phyloP scores from a whole-genome alignment of 2,329 filamentous ascomycete genomes.

The Macrophomina phaseolina region DNA sequence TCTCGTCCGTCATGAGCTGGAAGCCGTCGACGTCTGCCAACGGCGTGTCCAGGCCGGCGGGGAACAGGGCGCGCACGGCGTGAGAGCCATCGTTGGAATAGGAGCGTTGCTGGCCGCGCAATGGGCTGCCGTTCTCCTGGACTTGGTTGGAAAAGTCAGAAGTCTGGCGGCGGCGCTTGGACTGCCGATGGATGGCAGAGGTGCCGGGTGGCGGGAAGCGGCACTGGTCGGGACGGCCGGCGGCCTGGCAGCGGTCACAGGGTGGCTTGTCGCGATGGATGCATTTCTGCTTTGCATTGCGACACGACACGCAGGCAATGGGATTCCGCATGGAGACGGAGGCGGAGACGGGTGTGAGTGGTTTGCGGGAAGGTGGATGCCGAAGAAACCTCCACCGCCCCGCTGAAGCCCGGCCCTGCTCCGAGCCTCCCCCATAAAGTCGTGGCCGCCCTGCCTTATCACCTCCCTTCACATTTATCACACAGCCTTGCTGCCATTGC shows the following conservation, averaged over 20 bases:
- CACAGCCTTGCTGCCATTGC: too few relatives aligned
- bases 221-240: slow-evolving; percentile 41
- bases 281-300: slow-evolving; percentile 48
- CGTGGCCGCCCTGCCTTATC: slow-evolving; percentile 5
- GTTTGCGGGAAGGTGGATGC: slow-evolving; percentile 12
- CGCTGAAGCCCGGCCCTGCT: slow-evolving; percentile 1
- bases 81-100: slow-evolving; percentile 34
- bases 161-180: slow-evolving; percentile 43
- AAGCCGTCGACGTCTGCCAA: slow-evolving; percentile 46
- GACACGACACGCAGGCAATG: slow-evolving; percentile 46
- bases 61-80: slow-evolving; percentile 25
- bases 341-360: slow-evolving; percentile 34
- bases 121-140: slow-evolving; percentile 30
- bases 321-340: slow-evolving; percentile 45
- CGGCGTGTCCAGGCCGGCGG: slow-evolving; percentile 19
- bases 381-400: background rate
- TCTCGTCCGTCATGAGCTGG: slow-evolving; percentile 48
- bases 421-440: background rate
- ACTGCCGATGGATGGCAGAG: slow-evolving; percentile 43
- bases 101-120: slow-evolving; percentile 23
- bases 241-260: slow-evolving; percentile 46
- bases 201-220: slow-evolving; percentile 47
- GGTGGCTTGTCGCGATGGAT: slow-evolving; percentile 47
- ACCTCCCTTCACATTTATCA: too few relatives aligned
- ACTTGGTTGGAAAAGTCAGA: slow-evolving; percentile 30